Conservation (phyloP, 2,329 filamentous ascomycete species). For the Colletotrichum tropicale region DNA sequence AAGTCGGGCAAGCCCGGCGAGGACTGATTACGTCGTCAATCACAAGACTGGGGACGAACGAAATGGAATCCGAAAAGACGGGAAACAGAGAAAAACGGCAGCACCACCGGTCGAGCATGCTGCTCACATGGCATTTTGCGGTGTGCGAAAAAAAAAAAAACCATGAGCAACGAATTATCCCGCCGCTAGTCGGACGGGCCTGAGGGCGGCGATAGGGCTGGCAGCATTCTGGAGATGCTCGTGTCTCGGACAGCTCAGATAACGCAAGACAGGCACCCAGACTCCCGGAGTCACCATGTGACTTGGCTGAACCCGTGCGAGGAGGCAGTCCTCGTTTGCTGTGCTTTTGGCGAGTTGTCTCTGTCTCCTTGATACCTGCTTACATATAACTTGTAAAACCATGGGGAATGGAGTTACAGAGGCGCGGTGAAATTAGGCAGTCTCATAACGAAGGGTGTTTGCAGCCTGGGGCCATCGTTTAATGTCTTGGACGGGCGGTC, state of each 20-base stretch:
- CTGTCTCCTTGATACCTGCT: not conserved
- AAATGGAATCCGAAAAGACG: not conserved
- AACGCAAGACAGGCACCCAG: constrained; percentile 2
- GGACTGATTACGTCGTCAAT: not conserved
- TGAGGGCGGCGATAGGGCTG: not conserved
- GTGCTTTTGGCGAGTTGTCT: not conserved
- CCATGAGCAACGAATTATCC: not conserved
- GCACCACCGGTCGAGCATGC: not conserved
- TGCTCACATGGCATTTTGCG: not conserved
- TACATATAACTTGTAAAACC: not conserved
- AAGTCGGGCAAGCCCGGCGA: constrained; percentile 1
- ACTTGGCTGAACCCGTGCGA: not conserved
- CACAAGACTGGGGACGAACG: not conserved
- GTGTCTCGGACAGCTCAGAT: constrained; percentile 13
- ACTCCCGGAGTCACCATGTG: not conserved
- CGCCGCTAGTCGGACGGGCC: not conserved
- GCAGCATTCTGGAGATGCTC: not conserved
- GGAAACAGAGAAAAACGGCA: not conserved
- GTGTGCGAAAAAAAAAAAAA: not conserved
- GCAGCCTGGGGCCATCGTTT: not conserved
- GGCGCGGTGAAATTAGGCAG: not conserved
- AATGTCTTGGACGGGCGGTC: not conserved
- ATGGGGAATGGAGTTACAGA: not conserved
- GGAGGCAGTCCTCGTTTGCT: not conserved
- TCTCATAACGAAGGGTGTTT: not conserved